phyloP scores from a whole-genome alignment of 1,284 basidiomycete species.

The Papiliotrema nemorosa region DNA sequence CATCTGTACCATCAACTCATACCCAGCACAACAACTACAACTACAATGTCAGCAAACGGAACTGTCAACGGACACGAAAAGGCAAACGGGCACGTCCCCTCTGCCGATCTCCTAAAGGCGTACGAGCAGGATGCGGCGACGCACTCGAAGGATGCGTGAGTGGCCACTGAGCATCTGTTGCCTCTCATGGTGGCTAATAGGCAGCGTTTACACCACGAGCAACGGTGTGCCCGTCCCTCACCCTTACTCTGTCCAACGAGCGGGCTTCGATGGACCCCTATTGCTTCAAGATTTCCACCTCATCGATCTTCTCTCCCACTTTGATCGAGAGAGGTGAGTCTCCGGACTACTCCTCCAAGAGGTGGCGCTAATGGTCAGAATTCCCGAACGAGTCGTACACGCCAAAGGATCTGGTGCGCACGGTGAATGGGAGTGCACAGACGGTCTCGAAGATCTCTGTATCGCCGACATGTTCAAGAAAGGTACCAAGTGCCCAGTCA shows the following conservation, averaged over 20 bases:
- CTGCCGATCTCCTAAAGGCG: not conserved
- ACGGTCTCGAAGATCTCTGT: slow-evolving; percentile 75
- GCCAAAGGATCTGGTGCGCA: slow-evolving; percentile 68
- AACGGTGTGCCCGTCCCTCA: slow-evolving; percentile 67
- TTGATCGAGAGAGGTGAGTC: slow-evolving; percentile 73
- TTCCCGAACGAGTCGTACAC: slow-evolving; percentile 82
- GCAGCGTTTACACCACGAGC: slow-evolving; percentile 69
- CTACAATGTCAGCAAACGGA: not conserved
- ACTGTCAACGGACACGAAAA: not conserved
- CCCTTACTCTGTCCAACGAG: slow-evolving; percentile 65
- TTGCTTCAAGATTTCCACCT: slow-evolving; percentile 91
- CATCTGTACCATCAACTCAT: not conserved
- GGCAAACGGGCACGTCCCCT: not conserved
- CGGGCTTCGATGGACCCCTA: slow-evolving; percentile 72
- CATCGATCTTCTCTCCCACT: slow-evolving; percentile 83
- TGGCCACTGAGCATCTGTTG: not conserved
- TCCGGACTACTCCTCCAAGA: slow-evolving; percentile 6
- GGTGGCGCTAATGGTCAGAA: slow-evolving; percentile 41
- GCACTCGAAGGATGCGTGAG: slow-evolving; percentile 5
- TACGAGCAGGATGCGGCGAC: slow-evolving; percentile 5
- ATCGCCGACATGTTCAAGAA: slow-evolving; percentile 69
- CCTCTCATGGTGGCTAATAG: not conserved
- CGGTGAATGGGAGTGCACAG: slow-evolving; percentile 81
- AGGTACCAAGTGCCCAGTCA: slow-evolving; percentile 60
- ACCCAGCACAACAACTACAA: not conserved